These are phyloP conservation scores for Lentinula boryana DNA, from an alignment of 768 basidiomycete species.

Conservation along the genomic window DNA sequence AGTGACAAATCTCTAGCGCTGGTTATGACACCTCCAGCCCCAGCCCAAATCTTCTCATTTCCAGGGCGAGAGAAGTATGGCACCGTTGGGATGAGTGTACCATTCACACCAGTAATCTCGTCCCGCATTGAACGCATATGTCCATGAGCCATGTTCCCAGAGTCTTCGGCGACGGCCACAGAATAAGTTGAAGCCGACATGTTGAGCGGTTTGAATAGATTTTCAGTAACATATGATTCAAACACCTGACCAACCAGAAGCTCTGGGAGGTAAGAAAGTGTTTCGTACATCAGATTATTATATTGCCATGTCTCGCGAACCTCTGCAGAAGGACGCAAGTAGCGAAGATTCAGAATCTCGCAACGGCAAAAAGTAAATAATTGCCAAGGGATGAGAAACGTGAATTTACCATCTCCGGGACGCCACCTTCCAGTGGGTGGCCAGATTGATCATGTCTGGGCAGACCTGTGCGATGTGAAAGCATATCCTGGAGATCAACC, in stretches of 20 bases:
- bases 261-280: constrained; percentile 31
- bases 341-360: constrained; percentile 8
- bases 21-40: constrained; percentile 33
- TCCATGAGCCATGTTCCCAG: constrained; percentile 29
- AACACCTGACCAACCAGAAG: constrained; percentile 33
- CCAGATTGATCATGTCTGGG: constrained; percentile 38
- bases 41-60: constrained; percentile 33
- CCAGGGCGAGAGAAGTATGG: constrained; percentile 35
- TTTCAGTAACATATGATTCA: constrained; percentile 31
- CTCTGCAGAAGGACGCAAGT: constrained; percentile 33
- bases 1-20: constrained; percentile 32
- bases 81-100: constrained; percentile 26
- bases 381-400: neutral
- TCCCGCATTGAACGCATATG: constrained; percentile 23
- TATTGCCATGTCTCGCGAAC: constrained; percentile 38
- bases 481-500: constrained; percentile 33
- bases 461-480: constrained; percentile 37
- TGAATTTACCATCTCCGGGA: constrained; percentile 29
- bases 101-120: constrained; percentile 19
- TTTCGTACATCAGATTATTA: constrained; percentile 41
- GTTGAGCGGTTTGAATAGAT: constrained; percentile 31
- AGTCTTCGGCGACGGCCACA: constrained; percentile 26
- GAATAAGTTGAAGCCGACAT: constrained; percentile 36
- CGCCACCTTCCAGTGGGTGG: constrained; percentile 20
- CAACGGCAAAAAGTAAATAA: neutral